Evolutionary conservation across 2,329 filamentous ascomycete species (phyloP), one percentile per base, ranked within the genome.

Genomic region (Colletotrichum navitas): DNA sequence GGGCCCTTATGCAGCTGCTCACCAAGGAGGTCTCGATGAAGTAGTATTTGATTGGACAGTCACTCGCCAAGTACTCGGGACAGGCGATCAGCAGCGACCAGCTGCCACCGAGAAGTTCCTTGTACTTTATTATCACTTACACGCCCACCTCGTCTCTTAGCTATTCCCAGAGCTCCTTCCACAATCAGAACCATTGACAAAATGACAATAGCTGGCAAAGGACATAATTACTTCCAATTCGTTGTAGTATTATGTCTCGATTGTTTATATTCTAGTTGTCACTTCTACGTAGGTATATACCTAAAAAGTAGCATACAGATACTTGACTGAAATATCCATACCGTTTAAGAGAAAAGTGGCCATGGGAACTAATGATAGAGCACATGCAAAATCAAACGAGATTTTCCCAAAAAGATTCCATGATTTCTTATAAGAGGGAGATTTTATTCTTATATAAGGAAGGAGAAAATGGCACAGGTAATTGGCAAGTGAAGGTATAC

Each of bases 21-120:
- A 56, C 21, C 32, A 51, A 49, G 26, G 11, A 55, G 18, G 52
- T 36, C 51, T 34, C 5, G 49, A 14, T 11, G 18, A 24, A 32
- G 18, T 2, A 14, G 45, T 21, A 39, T 32, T 32, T 69, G 69
- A 69, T 72, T 72, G 69, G 69, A 5, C 45, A 24, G 16, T 26
- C 18, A 8, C 8, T 18, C 0, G 0, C 1, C 0, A 24, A 4
- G 61, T 63, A 43, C 7, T 2, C 0, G 3, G 18, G 54, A 54
- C 61, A 8, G 16, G 0, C 4, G 5, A 10, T 3, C 3, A 2
- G 1, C 4, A 10, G 29, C 4, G 1, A 32, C 1, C 16, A 1
- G 6, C 3, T 3, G 6, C 0, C 3, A 11, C 8, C 0, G 2
- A 5, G 14, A 62, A n/a, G 60, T 63, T 36, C 5, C 10, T 11